Conservation (phyloP, 192 early-diverging fungal genomes). For the Pilobolus umbonatus region DNA sequence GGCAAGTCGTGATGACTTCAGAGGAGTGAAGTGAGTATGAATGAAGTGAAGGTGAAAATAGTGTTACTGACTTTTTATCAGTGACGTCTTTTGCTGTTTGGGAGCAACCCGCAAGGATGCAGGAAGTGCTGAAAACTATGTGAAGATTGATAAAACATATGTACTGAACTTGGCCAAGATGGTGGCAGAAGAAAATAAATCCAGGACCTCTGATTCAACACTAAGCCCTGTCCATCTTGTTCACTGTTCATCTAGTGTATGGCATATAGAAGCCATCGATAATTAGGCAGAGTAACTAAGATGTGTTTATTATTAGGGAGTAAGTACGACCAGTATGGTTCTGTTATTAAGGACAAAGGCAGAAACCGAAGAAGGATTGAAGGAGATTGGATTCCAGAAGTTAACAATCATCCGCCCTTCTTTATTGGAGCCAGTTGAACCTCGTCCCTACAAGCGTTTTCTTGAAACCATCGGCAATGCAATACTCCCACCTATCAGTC, state of each 20-base stretch:
- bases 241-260: slow-evolving; percentile 43
- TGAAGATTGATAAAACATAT: slow-evolving; percentile 77
- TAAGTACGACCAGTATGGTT: slow-evolving; percentile 50
- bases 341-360: slow-evolving; percentile 74
- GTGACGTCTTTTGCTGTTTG: slow-evolving; percentile 66
- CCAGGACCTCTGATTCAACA: slow-evolving; percentile 24
- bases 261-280: no score
- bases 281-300: slow-evolving; percentile 56
- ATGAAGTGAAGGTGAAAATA: background rate
- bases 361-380: slow-evolving; percentile 64
- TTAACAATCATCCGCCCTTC: slow-evolving; percentile 62
- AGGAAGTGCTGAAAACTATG: slow-evolving; percentile 60
- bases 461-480: background rate
- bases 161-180: slow-evolving; percentile 60
- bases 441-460: slow-evolving; percentile 12
- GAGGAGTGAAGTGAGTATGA: slow-evolving; percentile 39
- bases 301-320: slow-evolving; percentile 62
- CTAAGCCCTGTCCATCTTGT: slow-evolving; percentile 42
- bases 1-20: slow-evolving; percentile 30
- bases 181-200: slow-evolving; percentile 46
- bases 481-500: background rate
- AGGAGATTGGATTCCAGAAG: slow-evolving; percentile 55
- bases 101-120: slow-evolving; percentile 65
- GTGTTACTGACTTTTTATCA: slow-evolving; percentile 32
- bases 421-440: slow-evolving; percentile 42